These are phyloP conservation scores for Citrus mangshanensis DNA, from an alignment of 345 rosid species.

Conservation along the genomic window DNA sequence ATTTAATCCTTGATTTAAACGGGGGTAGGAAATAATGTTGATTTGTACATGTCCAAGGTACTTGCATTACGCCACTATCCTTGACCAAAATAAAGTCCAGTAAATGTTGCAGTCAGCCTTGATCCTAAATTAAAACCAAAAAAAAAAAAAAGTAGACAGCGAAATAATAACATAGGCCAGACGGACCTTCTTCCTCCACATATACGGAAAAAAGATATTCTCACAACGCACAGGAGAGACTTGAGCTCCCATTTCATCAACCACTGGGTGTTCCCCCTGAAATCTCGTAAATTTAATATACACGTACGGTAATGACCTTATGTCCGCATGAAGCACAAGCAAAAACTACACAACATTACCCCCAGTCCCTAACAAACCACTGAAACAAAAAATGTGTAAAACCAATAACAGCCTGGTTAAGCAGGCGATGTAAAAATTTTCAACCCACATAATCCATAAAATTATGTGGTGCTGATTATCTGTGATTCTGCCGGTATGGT, in stretches of 20 bases:
- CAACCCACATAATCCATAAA: background rate
- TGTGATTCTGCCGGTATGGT: background rate
- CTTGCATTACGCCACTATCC: background rate
- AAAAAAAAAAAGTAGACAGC: too few relatives aligned
- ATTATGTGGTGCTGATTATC: constrained; percentile 2
- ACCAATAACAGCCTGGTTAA: background rate
- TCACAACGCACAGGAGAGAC: too few relatives aligned
- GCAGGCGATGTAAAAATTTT: background rate
- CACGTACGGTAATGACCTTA: too few relatives aligned
- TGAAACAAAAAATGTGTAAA: too few relatives aligned
- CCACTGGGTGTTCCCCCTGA: too few relatives aligned
- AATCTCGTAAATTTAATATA: too few relatives aligned
- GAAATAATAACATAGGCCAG: too few relatives aligned
- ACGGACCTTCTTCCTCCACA: too few relatives aligned
- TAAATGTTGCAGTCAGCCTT: background rate
- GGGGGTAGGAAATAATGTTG: background rate
- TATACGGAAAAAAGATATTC: too few relatives aligned
- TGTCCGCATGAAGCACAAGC: too few relatives aligned
- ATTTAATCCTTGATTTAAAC: too few relatives aligned
- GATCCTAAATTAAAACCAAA: background rate
- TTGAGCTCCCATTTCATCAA: too few relatives aligned
- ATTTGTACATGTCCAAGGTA: background rate
- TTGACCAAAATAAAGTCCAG: background rate
- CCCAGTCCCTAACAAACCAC: background rate
- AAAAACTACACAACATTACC: background rate